Evolutionary conservation across 2,329 filamentous ascomycete species (phyloP), one percentile per base, ranked within the genome.

Genomic region (Aureobasidium melanogenum): DNA sequence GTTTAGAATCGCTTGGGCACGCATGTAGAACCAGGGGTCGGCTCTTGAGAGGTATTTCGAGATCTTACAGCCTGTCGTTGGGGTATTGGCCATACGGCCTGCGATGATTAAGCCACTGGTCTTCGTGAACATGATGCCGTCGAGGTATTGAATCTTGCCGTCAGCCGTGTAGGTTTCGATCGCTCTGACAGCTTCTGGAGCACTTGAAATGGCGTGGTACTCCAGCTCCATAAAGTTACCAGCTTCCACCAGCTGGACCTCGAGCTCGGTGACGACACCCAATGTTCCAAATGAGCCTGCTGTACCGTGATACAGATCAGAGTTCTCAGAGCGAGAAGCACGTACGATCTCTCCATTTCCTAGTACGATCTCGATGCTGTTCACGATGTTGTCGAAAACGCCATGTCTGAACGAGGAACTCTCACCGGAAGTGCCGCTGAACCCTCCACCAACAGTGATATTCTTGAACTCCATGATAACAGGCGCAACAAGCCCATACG

Each of bases 1-100:
- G 34, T 61, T 22, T 17, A 63, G 22, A 6, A 66, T 64, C n/a
- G 77, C 71, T 64, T 83, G 73, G 1, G 82, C 86, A 65, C 88
- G 87, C 2, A 90, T 74, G 63, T 89, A 91, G 69, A 89, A 89
- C 88, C 88, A 91, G 0, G 85, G 83, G 65, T 91, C 88, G 4
- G 70, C 71, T 0, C 81, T 74, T 12, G 80, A n/a, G 80, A 81
- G 70, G 89, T 88, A 0, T 70, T 75, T 26, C 73, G 74, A 0
- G 74, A 66, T 47, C 69, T 69, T 2, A 64, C 63, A 1, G 70
- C 73, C 46, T 17, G 59, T 24, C 3, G 46, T 54, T 34, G 39
- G 48, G 0, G 79, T 52, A 10, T 48, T 39, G 32, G 32, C 79
- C 17, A 88, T 73, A 10, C 75, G 76, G 0, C 88, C 88, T 0